Evolutionary conservation across 345 rosid genomes (phyloP), one percentile per base, ranked within the genome.

Genomic region (Aurinia saxatilis): DNA sequence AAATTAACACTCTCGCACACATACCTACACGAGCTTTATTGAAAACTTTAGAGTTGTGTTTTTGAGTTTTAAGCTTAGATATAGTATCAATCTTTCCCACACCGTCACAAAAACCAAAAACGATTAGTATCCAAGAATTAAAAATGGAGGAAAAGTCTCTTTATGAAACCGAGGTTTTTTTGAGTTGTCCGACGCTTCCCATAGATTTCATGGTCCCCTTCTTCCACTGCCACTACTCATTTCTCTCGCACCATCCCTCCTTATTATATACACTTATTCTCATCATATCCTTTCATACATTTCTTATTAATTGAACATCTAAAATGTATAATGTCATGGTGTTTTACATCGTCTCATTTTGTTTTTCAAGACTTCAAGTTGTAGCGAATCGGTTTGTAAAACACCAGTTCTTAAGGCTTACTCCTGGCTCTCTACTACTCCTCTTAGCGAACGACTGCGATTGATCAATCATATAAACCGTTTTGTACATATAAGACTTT

Each of bases 161-260:
- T 62, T 54, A 38, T 16, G 56, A 70, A 70, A 53, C 68, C 74
- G 68, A 46, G 74, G 74, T 46, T 70, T 61, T 70, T 70, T 69
- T 70, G 68, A 37, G 68, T 70, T 54, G 68, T 54, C 63, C 68
- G 63, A 62, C 63, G 68, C 68, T 55, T 55, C 64, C 64, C 58
- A 70, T 63, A 70, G 74, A 70, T 70, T 70, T 70, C 51, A 70
- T 70, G 74, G 74, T 63, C 74, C 69, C 68, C 64, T 70, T 70
- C 69, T 57, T 54, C 74, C 74, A 70, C 69, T 63, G 68, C 39
- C 68, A 55, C 52, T 19, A 55, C 74, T 70, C 74, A 70, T 70
- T 63, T 62, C 64, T 70, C 68, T 63, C 64, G 69, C 74, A 70
- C 64, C 68, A 70, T 62, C 58, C 46, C 63, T 55, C 62, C 40